Base-by-base conservation (phyloP, 1,284 basidiomycete species). In the Malassezia sympodialis region DNA sequence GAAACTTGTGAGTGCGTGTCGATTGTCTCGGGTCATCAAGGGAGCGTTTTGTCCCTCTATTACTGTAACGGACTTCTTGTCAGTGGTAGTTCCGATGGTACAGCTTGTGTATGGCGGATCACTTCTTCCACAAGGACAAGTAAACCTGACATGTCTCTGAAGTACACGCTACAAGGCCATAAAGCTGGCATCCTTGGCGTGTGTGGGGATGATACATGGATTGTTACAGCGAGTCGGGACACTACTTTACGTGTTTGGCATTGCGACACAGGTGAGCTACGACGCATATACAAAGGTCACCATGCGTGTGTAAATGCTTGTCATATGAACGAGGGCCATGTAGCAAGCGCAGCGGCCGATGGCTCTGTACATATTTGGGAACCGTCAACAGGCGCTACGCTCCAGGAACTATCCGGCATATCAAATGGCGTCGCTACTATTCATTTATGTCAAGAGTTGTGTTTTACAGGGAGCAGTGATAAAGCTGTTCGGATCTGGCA, bases 141-240 rank as follows among this genome's bases (percentile, higher is more conserved):
- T 12, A 24, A 26, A 14, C 15, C 27, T 15, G 17, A 32, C n/a
- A 45, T 45, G 15, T 19, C 8, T 8, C 14, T 24, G 4, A 10
- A 10, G 21, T 15, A n/a, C 35, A n/a, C 19, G 44, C 31, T 53
- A 7, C 17, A 8, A 3, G 53, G 53, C 4, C 53, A 56, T 37
- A 17, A n/a, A n/a, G 47, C 23, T 15, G 53, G 53, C 27, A 34
- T 57, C 10, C 42, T 57, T 3, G 21, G 23, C 17, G 39, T 52
- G 8, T 27, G 31, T 10, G 42, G 40, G n/a, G 45, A 49, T 30
- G 17, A 32, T 4, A 11, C 14, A 0, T 57, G 43, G 37, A 49
- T 57, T 27, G 45, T 57, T 3, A 57, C 55, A 14, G 49, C 43
- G n/a, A 48, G 49, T 34, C 55, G 50, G 15, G 55, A 57, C 23